Conservation (phyloP, 2,329 filamentous ascomycete genomes). For the Aspergillus novoparasiticus region DNA sequence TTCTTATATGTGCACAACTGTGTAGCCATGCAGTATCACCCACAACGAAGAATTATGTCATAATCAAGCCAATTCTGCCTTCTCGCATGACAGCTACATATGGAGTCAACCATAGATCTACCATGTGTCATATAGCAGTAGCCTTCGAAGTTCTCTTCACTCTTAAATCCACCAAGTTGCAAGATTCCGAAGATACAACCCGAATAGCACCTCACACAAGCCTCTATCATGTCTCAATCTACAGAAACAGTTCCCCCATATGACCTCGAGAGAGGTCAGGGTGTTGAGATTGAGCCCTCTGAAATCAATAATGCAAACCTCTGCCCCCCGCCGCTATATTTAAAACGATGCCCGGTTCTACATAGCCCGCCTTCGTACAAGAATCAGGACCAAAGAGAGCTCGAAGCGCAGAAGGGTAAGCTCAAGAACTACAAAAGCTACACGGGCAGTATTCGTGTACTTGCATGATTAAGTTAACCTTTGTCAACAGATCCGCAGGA, state of each 20-base stretch:
- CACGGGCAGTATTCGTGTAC: neutral
- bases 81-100: neutral
- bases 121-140: neutral
- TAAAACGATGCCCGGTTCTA: neutral
- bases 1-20: neutral
- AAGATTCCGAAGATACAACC: too few relatives aligned
- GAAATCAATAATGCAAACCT: neutral
- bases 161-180: neutral
- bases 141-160: neutral
- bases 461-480: neutral
- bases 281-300: neutral
- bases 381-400: neutral
- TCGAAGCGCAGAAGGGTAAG: neutral
- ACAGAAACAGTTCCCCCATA: neutral
- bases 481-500: neutral
- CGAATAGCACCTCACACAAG: neutral
- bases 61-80: neutral
- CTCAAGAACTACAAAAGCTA: neutral
- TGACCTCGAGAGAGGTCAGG: neutral
- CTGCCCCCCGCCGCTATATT: neutral
- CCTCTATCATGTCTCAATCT: neutral
- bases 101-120: neutral
- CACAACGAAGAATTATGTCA: neutral
- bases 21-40: neutral
- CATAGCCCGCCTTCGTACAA: neutral